Conservation (phyloP, 768 basidiomycete species). For the Tulasnella calospora region DNA sequence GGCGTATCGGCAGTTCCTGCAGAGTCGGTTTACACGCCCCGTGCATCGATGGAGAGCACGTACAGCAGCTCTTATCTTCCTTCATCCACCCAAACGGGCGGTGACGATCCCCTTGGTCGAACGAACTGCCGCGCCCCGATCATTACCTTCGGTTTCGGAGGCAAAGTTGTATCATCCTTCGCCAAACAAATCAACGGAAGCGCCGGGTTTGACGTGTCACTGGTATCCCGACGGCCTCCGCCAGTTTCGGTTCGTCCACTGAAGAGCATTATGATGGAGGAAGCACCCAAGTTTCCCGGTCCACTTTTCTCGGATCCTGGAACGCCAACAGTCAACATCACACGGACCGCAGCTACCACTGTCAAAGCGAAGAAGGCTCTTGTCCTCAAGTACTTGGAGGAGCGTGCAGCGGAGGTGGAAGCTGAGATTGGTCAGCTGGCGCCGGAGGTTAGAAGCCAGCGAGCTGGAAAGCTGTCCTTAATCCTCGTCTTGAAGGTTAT, state of each 20-base stretch:
- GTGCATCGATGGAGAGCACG: slow-evolving; percentile 2
- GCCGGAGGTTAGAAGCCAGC: slow-evolving; percentile 51
- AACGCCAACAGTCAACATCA: slow-evolving; percentile 57
- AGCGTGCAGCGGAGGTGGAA: slow-evolving; percentile 68
- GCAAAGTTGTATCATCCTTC: slow-evolving; percentile 83
- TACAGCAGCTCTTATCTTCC: slow-evolving; percentile 56
- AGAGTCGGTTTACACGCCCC: slow-evolving; percentile 6
- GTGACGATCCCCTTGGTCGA: slow-evolving; percentile 76
- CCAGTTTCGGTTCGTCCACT: slow-evolving; percentile 63
- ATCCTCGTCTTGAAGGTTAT: slow-evolving; percentile 70
- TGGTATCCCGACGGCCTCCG: slow-evolving; percentile 65
- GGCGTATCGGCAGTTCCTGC: not conserved
- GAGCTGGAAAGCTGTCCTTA: slow-evolving; percentile 72
- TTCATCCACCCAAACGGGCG: slow-evolving; percentile 74
- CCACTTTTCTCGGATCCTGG: slow-evolving; percentile 78
- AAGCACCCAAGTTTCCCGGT: slow-evolving; percentile 70
- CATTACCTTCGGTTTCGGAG: slow-evolving; percentile 90
- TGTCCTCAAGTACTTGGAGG: slow-evolving; percentile 72
- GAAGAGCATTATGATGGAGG: slow-evolving; percentile 64
- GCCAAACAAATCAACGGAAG: slow-evolving; percentile 61
- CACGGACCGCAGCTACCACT: slow-evolving; percentile 54
- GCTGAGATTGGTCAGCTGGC: slow-evolving; percentile 68
- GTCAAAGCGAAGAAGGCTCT: slow-evolving; percentile 76
- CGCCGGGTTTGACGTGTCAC: slow-evolving; percentile 72
- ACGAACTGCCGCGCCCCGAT: slow-evolving; percentile 65